Evolutionary conservation across 208 protist genomes (phyloP).

Genomic region (Acanthamoeba lenticulata): DNA sequence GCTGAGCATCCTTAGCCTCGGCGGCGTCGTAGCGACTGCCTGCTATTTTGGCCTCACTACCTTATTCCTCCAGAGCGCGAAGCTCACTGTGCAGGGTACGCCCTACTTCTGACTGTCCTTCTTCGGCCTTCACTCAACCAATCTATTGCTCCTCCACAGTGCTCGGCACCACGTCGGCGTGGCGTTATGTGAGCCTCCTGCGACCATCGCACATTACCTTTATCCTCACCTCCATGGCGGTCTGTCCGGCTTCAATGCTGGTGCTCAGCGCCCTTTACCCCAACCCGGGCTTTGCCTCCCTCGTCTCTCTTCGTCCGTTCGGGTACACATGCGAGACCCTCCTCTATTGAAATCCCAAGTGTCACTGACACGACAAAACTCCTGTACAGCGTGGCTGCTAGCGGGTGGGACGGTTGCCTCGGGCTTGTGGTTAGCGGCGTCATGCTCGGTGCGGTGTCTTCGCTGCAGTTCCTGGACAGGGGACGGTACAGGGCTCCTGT

Average conservation of each 20-base stretch:
- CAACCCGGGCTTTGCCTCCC: constrained; percentile 21
- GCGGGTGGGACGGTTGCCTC: background rate
- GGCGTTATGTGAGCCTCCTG: constrained; percentile 30
- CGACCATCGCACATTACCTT: background rate
- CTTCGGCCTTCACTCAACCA: background rate
- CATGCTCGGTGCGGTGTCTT: background rate
- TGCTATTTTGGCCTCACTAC: background rate
- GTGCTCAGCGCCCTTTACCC: background rate
- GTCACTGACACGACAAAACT: background rate
- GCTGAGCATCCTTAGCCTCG: background rate
- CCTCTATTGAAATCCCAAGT: background rate
- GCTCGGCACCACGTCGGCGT: background rate
- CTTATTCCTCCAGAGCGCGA: background rate
- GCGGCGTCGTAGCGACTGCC: background rate
- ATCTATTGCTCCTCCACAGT: background rate
- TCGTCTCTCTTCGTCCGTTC: background rate
- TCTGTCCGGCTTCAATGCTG: background rate
- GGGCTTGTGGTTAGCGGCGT: background rate
- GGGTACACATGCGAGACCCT: background rate
- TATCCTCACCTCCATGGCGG: background rate
- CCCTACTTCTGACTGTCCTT: background rate
- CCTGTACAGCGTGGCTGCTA: background rate
- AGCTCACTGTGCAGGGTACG: background rate
- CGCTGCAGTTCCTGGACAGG: background rate
- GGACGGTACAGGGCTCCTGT: background rate